These are phyloP conservation scores for Backusella morwellensis DNA, from an alignment of 192 early-diverging fungal species.

Conservation along the genomic window DNA sequence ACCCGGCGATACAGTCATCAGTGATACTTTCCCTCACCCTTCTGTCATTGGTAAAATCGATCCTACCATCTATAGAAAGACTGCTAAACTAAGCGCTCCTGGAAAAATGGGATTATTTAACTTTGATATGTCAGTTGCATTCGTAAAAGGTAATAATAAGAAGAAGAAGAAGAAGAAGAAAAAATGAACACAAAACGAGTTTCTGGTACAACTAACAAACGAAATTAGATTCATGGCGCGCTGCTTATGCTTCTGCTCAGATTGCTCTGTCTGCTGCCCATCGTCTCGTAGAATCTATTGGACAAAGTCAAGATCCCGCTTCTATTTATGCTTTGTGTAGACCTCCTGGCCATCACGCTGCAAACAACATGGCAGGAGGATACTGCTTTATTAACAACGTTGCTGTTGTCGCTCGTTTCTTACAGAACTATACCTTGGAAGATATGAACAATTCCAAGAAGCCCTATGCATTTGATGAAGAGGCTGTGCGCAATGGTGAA, in stretches of 20 bases:
- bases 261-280: constrained; percentile 58
- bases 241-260: constrained; percentile 62
- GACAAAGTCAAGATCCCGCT: constrained; percentile 37
- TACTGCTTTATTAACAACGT: constrained; percentile 57
- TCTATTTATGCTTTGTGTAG: constrained; percentile 54
- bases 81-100: not conserved
- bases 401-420: constrained; percentile 44
- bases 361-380: constrained; percentile 47
- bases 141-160: constrained; percentile 1
- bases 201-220: not conserved
- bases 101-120: constrained; percentile 1
- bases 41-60: not conserved
- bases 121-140: constrained; percentile 9
- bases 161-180: too few relatives aligned
- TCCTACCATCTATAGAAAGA: not conserved
- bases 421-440: constrained; percentile 38
- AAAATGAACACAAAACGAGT: not conserved
- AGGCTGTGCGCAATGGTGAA: not conserved
- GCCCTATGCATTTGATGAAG: not conserved
- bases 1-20: not conserved
- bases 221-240: constrained; percentile 56
- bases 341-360: constrained; percentile 60
- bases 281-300: constrained; percentile 39
- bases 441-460: constrained; percentile 12
- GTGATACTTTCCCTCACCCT: not conserved